Evolutionary conservation across 2,329 filamentous ascomycete genomes (phyloP).

Genomic region (Curvularia lunata): DNA sequence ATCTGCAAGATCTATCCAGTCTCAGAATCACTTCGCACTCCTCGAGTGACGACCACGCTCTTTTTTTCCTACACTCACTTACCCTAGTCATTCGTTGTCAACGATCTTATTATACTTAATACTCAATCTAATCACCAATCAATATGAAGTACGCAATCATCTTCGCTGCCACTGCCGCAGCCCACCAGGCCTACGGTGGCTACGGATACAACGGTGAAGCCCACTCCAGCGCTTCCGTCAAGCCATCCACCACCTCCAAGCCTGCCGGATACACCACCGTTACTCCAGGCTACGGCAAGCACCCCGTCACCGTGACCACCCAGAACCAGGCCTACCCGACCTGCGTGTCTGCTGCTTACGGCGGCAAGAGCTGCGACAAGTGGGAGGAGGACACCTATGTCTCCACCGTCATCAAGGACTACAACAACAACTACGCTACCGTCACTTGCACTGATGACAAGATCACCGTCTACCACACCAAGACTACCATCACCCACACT

Average conservation of each 20-base stretch:
- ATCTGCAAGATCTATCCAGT: neutral
- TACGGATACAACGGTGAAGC: slow-evolving; percentile 17
- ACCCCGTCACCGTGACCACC: slow-evolving; percentile 39
- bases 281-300: slow-evolving; percentile 34
- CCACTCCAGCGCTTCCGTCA: slow-evolving; percentile 22
- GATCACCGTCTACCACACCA: slow-evolving; percentile 39
- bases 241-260: slow-evolving; percentile 20
- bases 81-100: slow-evolving; percentile 38
- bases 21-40: slow-evolving; percentile 20
- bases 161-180: slow-evolving; percentile 35
- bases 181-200: slow-evolving; percentile 29
- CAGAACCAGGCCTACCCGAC: slow-evolving; percentile 44
- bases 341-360: slow-evolving; percentile 31
- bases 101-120: slow-evolving; percentile 15
- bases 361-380: slow-evolving; percentile 24
- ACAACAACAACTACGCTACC: slow-evolving; percentile 32
- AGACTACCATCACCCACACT: slow-evolving; percentile 35
- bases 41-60: slow-evolving; percentile 23
- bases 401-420: slow-evolving; percentile 39
- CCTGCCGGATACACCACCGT: slow-evolving; percentile 38
- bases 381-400: slow-evolving; percentile 35
- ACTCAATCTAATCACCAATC: slow-evolving; percentile 4
- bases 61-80: slow-evolving; percentile 19
- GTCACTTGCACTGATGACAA: slow-evolving; percentile 37
- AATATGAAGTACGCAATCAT: slow-evolving; percentile 35